These are phyloP conservation scores for Coniferiporia sulphurascens DNA, from an alignment of 1,284 basidiomycete genomes.

Conservation along the genomic window DNA sequence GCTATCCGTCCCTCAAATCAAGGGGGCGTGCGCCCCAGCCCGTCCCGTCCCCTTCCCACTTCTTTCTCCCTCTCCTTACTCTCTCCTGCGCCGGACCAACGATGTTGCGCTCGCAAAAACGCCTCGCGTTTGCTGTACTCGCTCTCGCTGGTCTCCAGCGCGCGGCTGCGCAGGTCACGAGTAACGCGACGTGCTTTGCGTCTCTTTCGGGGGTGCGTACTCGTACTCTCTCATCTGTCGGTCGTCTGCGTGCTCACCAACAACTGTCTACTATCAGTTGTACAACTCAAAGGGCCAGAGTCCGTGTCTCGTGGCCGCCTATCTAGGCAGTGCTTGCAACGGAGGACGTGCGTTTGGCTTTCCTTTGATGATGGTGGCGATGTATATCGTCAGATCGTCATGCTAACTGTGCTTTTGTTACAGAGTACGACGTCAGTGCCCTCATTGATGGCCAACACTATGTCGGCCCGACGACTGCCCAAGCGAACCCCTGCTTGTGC, in stretches of 20 bases:
- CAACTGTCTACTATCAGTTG: too few species aligned
- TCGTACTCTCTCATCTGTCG: too few species aligned
- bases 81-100: too few species aligned
- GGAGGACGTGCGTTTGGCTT: slow-evolving; percentile 8
- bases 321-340: slow-evolving; percentile 12
- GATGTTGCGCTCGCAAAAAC: too few species aligned
- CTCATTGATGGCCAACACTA: slow-evolving; percentile 9
- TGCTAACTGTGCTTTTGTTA: background rate
- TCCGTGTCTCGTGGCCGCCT: slow-evolving; percentile 26
- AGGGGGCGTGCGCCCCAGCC: too few species aligned
- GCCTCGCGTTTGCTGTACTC: background rate
- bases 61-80: too few species aligned
- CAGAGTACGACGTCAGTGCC: slow-evolving; percentile 10
- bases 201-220: background rate
- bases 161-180: slow-evolving; percentile 2
- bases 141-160: background rate
- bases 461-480: slow-evolving; percentile 7
- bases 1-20: too few species aligned
- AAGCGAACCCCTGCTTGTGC: slow-evolving; percentile 15
- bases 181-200: slow-evolving; percentile 6
- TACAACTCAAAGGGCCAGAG: slow-evolving; percentile 29
- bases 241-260: too few species aligned
- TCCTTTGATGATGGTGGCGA: too few species aligned
- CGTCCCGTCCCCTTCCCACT: too few species aligned
- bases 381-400: background rate